A percentile compares a stretch with the other conserved stretches of the same genome.
Conservation (phyloP, 805 yeast species). For the Zygotorulaspora chibaensis region DNA sequence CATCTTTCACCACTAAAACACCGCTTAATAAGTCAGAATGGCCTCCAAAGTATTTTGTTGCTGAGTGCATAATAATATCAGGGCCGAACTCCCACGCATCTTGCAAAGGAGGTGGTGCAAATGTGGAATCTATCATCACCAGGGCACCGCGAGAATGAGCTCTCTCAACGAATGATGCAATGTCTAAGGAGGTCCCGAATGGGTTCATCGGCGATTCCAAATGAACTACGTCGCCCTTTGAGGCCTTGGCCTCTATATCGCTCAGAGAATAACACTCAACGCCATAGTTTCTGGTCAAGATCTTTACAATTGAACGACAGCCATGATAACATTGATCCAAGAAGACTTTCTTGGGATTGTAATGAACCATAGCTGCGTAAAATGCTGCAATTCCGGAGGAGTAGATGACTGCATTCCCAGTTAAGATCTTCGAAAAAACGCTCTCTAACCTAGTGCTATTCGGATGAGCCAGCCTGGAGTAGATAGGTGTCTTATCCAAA, state of each 20-base stretch:
- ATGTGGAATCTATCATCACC: conserved; percentile 75
- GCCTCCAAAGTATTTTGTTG: conserved; percentile 93
- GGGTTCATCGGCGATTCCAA: conserved; percentile 90
- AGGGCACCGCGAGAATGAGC: conserved; percentile 78
- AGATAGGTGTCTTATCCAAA: conserved; percentile 42
- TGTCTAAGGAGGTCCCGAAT: conserved; percentile 60
- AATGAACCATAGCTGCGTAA: conserved; percentile 63
- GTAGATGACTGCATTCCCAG: conserved; percentile 64
- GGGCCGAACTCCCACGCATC: conserved; percentile 80
- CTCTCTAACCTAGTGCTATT: conserved; percentile 65
- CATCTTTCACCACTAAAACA: conserved; percentile 60
- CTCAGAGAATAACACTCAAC: conserved; percentile 48
- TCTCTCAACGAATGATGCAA: conserved; percentile 55
- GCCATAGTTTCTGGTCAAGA: conserved; percentile 59
- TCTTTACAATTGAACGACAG: conserved; percentile 61
- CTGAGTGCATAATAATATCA: conserved; percentile 88
- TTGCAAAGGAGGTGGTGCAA: conserved; percentile 89
- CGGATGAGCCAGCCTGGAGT: conserved; percentile 75
- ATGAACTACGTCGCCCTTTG: conserved; percentile 72
- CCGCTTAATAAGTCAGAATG: conserved; percentile 91
- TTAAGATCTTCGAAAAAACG: conserved; percentile 54
- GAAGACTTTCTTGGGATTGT: conserved; percentile 69
- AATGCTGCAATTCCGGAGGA: conserved; percentile 80
- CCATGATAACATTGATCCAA: conserved; percentile 87
- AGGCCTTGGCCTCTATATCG: conserved; percentile 44